Evolutionary conservation across 257 asterid species (phyloP), one percentile per base, ranked within the genome.

Genomic region (Primulina tabacum): DNA sequence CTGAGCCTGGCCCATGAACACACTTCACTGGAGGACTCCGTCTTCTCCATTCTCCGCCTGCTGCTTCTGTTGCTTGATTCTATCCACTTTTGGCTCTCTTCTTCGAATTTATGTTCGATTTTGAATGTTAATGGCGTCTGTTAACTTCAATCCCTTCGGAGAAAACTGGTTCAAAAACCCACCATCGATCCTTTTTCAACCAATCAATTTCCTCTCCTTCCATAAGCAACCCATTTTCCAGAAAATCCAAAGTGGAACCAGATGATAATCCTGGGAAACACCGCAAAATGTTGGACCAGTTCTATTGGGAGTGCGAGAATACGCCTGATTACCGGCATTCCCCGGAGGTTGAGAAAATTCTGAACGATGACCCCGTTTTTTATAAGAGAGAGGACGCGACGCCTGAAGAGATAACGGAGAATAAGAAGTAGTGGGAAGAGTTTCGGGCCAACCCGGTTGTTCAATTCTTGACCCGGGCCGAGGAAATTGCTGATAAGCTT

Each of bases 301-400:
- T 72, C 86, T 81, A 78, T 72, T 90, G 96, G 96, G 99, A 93
- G 69, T 82, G 88, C 66, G 96, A 93, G 72, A 93, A 89, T 71
- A 69, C 75, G 62, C 99, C 97, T 9, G 97, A 94, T 66, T 85
- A 83, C 38, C 78, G 97, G 20, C 85, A 89, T 67, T 29, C 85
- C 16, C 96, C 99, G 3, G 92, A 87, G 82, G 96, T 94, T 0
- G 96, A 94, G 73, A 79, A 34, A 70, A 71, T 91, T 58, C 71
- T 94, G 29, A 84, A 84, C 68, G 95, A 91, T 30, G 89, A 89
- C 82, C 89, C 96, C 30, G 0, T 82, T 78, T 60, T 57, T 26
- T 96, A 90, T 52, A 89, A 85, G 81, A 91, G 86, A 81, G 99
- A 94, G 34, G 88, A 85, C 70, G 89, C 90, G 57, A 86, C 84